Percentiles rank a stretch among this genome's conserved stretches.
phyloP scores from a whole-genome alignment of 305 asterid genomes.

The Fraxinus greggii region DNA sequence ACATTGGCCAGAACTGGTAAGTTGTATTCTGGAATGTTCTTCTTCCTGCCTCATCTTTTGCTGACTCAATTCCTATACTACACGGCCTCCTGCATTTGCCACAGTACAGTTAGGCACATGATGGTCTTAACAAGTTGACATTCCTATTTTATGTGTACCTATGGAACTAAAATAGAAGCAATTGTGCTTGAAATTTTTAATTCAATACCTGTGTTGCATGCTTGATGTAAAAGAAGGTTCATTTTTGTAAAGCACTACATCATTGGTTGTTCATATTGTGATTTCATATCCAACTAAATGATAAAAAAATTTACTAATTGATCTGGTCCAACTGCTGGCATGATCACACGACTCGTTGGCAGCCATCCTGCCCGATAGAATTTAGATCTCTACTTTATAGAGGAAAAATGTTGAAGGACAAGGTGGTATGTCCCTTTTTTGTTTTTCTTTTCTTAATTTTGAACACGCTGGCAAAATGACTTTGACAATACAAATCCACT shows the following conservation, averaged over 20 bases:
- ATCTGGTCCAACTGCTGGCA: background rate
- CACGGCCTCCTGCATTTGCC: background rate
- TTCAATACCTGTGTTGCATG: conserved; percentile 10
- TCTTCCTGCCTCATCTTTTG: background rate
- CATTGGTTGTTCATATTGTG: background rate
- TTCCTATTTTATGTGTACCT: conserved; percentile 5
- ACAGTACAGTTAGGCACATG: background rate
- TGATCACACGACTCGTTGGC: background rate
- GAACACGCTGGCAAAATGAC: background rate
- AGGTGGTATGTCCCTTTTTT: background rate
- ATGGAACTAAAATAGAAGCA: background rate
- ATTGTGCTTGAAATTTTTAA: background rate
- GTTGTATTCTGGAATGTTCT: conserved; percentile 19
- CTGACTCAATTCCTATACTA: background rate
- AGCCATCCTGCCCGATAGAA: background rate
- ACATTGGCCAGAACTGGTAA: conserved; percentile 91
- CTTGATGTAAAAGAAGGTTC: conserved; percentile 16
- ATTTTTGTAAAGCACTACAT: conserved; percentile 1
- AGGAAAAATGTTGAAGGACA: background rate
- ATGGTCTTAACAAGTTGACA: conserved; percentile 3
- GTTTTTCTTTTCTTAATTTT: background rate
- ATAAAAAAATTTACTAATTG: background rate
- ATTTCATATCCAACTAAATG: background rate
- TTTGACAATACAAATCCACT: background rate
- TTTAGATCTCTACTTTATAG: background rate